Conservation (phyloP, 345 rosid genomes). For the Citrus medica region DNA sequence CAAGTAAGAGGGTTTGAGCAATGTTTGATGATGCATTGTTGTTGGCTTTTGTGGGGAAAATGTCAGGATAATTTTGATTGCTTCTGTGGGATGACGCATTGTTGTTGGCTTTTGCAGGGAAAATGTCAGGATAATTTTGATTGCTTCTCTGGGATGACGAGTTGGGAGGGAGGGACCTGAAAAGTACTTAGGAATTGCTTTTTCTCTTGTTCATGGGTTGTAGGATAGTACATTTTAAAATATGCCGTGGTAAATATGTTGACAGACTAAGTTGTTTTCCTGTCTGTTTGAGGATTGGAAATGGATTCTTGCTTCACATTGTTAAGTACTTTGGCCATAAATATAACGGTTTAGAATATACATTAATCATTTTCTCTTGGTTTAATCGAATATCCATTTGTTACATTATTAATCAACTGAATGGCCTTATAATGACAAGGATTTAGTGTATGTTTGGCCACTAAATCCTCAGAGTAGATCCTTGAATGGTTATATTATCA, state of each 20-base stretch:
- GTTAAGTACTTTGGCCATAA: no score
- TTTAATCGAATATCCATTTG: no score
- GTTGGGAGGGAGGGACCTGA: neutral
- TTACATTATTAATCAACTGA: no score
- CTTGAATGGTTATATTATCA: neutral
- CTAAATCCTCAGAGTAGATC: no score
- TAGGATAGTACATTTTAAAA: neutral
- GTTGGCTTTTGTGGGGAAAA: slow-evolving; percentile 37
- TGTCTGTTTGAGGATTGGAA: neutral
- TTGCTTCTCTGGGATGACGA: neutral
- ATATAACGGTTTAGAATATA: no score
- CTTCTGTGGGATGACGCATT: no score
- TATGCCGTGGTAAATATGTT: slow-evolving; percentile 11
- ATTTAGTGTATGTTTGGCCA: no score
- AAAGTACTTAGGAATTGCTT: neutral
- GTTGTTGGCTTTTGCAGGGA: slow-evolving; percentile 35
- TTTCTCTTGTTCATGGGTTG: neutral
- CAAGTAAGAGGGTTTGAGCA: neutral
- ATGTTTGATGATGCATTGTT: neutral
- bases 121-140: slow-evolving; percentile 24
- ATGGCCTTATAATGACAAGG: no score
- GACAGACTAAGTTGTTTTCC: neutral
- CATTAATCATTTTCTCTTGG: no score
- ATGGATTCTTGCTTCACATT: neutral
- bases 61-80: slow-evolving; percentile 12